Conservation (phyloP, 129 eudicot genomes). For the Flaveria bidentis region DNA sequence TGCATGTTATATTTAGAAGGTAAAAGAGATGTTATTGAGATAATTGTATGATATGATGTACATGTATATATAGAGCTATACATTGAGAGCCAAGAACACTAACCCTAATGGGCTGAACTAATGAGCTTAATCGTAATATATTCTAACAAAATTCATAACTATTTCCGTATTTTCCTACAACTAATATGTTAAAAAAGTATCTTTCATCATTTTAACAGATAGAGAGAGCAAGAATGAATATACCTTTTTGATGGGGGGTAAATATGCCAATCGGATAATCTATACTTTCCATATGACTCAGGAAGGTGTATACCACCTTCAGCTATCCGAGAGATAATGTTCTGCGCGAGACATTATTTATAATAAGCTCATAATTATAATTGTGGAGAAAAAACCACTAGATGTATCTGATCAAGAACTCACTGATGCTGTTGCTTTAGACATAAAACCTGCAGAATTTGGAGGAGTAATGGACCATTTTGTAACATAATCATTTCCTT, state of each 20-base stretch:
- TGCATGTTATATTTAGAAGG: constrained; percentile 30
- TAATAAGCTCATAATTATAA: constrained; percentile 1
- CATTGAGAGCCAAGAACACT: neutral
- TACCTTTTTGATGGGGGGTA: constrained; percentile 70
- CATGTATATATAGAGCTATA: neutral
- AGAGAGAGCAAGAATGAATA: neutral
- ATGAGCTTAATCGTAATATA: neutral
- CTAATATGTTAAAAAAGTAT: neutral
- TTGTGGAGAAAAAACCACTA: neutral
- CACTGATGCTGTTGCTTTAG: constrained; percentile 69
- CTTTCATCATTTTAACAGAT: neutral
- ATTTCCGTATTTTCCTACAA: neutral
- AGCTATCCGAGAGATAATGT: constrained; percentile 62
- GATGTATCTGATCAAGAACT: constrained; percentile 12
- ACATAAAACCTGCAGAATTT: constrained; percentile 48
- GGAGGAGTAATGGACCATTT: constrained; percentile 72
- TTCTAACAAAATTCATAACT: neutral
- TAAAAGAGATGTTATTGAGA: neutral
- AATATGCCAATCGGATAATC: constrained; percentile 55
- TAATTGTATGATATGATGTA: neutral
- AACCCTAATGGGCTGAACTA: neutral
- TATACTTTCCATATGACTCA: constrained; percentile 65
- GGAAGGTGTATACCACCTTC: constrained; percentile 72
- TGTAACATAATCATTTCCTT: constrained; percentile 59
- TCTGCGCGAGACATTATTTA: constrained; percentile 39